These are phyloP conservation scores for Penicillium olsonii DNA, from an alignment of 2,329 filamentous ascomycete species.

Conservation along the genomic window DNA sequence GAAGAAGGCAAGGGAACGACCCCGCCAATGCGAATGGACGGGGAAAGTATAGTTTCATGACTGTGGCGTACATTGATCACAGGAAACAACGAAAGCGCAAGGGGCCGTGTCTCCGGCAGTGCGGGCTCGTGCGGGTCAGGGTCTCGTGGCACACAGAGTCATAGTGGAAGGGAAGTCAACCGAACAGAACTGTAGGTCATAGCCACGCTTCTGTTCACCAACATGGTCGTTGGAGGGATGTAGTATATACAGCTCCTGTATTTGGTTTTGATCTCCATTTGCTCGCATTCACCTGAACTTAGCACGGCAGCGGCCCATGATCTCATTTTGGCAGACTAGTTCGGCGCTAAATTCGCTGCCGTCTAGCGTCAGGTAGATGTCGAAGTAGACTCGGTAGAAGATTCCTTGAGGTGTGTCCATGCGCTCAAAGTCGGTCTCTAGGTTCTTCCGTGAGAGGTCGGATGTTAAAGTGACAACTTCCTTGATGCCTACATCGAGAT, in stretches of 20 bases:
- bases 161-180: background rate
- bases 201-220: background rate
- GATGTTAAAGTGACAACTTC: slow-evolving; percentile 97
- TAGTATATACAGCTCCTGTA: slow-evolving; percentile 3
- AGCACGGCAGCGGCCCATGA: slow-evolving; percentile 95
- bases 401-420: slow-evolving; percentile 99
- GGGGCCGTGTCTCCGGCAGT: slow-evolving; percentile 26
- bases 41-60: slow-evolving; percentile 1
- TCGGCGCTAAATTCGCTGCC: slow-evolving; percentile 98
- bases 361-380: slow-evolving; percentile 86
- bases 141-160: background rate
- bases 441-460: slow-evolving; percentile 94
- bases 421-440: slow-evolving; percentile 98
- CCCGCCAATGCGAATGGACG: slow-evolving; percentile 10
- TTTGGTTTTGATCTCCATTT: background rate
- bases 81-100: slow-evolving; percentile 12
- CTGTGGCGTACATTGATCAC: slow-evolving; percentile 16
- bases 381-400: slow-evolving; percentile 76
- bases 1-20: slow-evolving; percentile 1
- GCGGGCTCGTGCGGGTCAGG: slow-evolving; percentile 5
- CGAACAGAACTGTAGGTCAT: background rate
- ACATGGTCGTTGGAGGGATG: background rate
- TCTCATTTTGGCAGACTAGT: slow-evolving; percentile 97
- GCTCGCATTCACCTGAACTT: slow-evolving; percentile 65
- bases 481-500: slow-evolving; percentile 75